Evolutionary conservation across 495 filamentous ascomycete species (phyloP).

Genomic region (Ascodesmis nigricans): DNA sequence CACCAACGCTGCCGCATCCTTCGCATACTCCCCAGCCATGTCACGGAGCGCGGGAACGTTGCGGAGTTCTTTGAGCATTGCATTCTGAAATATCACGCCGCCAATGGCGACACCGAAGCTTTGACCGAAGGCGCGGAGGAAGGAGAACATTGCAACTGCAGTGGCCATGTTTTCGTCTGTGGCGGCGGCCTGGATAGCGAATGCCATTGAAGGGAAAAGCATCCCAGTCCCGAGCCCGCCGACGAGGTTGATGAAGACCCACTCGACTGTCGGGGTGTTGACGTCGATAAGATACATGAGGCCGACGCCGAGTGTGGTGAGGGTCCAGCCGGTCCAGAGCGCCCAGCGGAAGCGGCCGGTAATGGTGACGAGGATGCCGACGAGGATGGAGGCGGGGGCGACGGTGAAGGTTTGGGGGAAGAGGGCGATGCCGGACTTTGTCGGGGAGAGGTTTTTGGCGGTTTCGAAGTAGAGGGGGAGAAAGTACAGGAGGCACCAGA

Average conservation of each 20-base stretch:
- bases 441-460: constrained; percentile 34
- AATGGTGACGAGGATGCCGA: constrained; percentile 29
- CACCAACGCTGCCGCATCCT: constrained; percentile 38
- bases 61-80: constrained; percentile 29
- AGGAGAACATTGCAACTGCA: constrained; percentile 35
- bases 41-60: constrained; percentile 25
- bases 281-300: constrained; percentile 30
- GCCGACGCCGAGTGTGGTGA: constrained; percentile 27
- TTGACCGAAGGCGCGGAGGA: constrained; percentile 37
- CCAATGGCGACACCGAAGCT: constrained; percentile 30
- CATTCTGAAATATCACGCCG: constrained; percentile 38
- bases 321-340: constrained; percentile 33
- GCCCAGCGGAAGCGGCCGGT: constrained; percentile 30
- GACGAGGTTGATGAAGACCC: constrained; percentile 32
- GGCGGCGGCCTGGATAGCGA: constrained; percentile 28
- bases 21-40: constrained; percentile 29
- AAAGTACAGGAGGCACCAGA: constrained; percentile 38
- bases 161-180: constrained; percentile 30
- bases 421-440: constrained; percentile 37
- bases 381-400: constrained; percentile 27
- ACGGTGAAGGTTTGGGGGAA: constrained; percentile 36
- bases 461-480: constrained; percentile 46
- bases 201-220: constrained; percentile 30
- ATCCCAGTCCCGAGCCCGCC: constrained; percentile 35
- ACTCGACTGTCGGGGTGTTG: constrained; percentile 26